Base-by-base conservation (phyloP, 1,139 yeast species). In the Lodderomyces orthopsilosis region DNA sequence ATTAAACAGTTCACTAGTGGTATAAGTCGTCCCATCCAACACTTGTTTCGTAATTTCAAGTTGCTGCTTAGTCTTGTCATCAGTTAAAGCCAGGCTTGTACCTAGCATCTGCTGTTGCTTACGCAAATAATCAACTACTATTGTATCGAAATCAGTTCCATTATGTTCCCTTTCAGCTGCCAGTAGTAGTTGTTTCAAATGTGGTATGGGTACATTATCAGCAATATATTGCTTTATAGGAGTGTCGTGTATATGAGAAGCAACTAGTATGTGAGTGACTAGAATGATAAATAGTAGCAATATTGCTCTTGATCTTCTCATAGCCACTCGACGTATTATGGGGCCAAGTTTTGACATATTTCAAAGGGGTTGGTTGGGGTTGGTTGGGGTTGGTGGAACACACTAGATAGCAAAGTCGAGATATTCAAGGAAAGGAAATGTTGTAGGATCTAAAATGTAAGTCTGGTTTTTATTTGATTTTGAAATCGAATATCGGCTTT, bases 291-390 rank as follows among this genome's bases (percentile, higher is more conserved):
- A 35, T 6, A 57, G 33, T 18, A 58, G 35, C 4, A 56, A 15
- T 4, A 58, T 12, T 24, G 58, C 57, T 40, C 63, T 46, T n/a
- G 59, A 51, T 37, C 56, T 49, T 45, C 63, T 51, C 13, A 58
- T 30, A 13, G 34, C 34, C 5, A 30, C 12, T 15, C 19, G 19
- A n/a, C 34, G 34, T 19, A 30, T 7, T 30, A 30, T 30, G 2
- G 34, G 34, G 15, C 34, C 34, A 8, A 30, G n/a, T 10, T 15
- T 30, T 3, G 19, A 15, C 34, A 30, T 30, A n/a, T n/a, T n/a
- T n/a, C n/a, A n/a, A n/a, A n/a, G n/a, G n/a, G n/a, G n/a, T n/a
- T n/a, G n/a, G n/a, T n/a, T n/a, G n/a, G n/a, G n/a, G n/a, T n/a
- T n/a, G n/a, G n/a, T n/a, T n/a, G n/a, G n/a, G 19, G 34, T 9